Evolutionary conservation across 2,329 filamentous ascomycete species (phyloP), one percentile per base, ranked within the genome.

Genomic region (Phialemonium atrogriseum): DNA sequence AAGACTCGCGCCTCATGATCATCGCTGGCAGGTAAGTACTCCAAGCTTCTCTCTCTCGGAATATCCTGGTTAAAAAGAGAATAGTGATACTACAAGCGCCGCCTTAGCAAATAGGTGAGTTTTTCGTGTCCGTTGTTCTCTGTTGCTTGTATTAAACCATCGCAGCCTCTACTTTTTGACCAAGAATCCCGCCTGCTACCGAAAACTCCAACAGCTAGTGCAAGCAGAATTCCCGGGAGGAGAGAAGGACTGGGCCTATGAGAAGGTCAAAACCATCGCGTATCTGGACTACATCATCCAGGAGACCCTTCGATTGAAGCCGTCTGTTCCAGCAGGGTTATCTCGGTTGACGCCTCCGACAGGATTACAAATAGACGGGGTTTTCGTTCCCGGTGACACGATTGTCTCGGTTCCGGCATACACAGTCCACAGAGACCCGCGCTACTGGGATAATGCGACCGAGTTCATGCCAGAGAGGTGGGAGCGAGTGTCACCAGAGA

Each of bases 21-120:
- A 48, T 58, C 15, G 56, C 56, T 15, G 57, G 57, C 5, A 59
- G 54, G 21, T 62, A 66, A 37, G 66, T 9, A n/a, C 21, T 23
- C 21, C 21, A 23, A 23, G 9, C n/a, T n/a, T 23, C 9, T 8
- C 21, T 9, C 9, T n/a, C 8, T 23, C 21, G n/a, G 24, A 14
- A 26, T 26, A 8, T 13, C 5, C 8, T 9, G 18, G 8, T 28
- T 6, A 17, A 11, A 12, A 16, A 15, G 11, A 7, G n/a, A 12
- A 14, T 25, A 25, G 24, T 12, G 24, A 25, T 25, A 25, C 24
- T 14, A 12, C 24, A 7, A 25, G 24, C n/a, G 15, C n/a, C 24
- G 15, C 24, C 7, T 62, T 6, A 62, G 59, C 0, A 49, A 59
- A 7, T 50, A 54, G 1, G 53, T 33, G 16, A 16, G 23, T 17